Evolutionary conservation across 306 rosid species (phyloP).

Genomic region (Gastrolobium villosum): DNA sequence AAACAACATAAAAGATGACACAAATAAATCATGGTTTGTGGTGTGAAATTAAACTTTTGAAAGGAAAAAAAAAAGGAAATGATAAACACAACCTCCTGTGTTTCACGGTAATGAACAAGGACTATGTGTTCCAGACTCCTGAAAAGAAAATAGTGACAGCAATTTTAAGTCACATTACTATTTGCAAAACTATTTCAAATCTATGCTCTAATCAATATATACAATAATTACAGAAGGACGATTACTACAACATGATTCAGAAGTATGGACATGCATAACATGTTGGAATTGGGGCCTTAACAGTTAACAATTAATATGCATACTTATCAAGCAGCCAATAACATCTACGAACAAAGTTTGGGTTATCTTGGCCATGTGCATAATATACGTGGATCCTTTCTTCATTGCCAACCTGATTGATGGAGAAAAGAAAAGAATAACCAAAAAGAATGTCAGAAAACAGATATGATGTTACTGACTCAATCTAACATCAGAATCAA

Average conservation of each 20-base stretch:
- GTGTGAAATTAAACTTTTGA: constrained; percentile 37
- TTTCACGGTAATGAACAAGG: constrained; percentile 99
- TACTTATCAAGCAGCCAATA: constrained; percentile 99
- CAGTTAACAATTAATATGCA: constrained; percentile 52
- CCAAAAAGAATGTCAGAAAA: constrained; percentile 42
- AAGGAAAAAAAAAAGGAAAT: constrained; percentile 19
- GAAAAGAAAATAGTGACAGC: constrained; percentile 56
- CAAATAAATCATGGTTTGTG: constrained; percentile 31
- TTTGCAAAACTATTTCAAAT: constrained; percentile 17
- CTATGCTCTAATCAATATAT: constrained; percentile 29
- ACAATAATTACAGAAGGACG: constrained; percentile 36
- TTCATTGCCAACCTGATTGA: constrained; percentile 87
- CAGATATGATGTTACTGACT: constrained; percentile 22
- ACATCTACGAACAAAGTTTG: constrained; percentile 91
- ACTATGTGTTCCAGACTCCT: constrained; percentile 96
- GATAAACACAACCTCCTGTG: constrained; percentile 74
- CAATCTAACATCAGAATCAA: constrained; percentile 27
- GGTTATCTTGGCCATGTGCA: constrained; percentile 88
- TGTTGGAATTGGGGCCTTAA: constrained; percentile 26
- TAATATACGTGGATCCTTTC: constrained; percentile 98
- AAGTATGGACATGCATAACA: constrained; percentile 28
- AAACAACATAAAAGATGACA: constrained; percentile 29
- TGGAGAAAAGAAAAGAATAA: constrained; percentile 30
- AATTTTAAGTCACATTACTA: constrained; percentile 23
- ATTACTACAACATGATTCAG: constrained; percentile 39